phyloP scores from a whole-genome alignment of 2,329 filamentous ascomycete genomes.

The Arachnomyces sp. region DNA sequence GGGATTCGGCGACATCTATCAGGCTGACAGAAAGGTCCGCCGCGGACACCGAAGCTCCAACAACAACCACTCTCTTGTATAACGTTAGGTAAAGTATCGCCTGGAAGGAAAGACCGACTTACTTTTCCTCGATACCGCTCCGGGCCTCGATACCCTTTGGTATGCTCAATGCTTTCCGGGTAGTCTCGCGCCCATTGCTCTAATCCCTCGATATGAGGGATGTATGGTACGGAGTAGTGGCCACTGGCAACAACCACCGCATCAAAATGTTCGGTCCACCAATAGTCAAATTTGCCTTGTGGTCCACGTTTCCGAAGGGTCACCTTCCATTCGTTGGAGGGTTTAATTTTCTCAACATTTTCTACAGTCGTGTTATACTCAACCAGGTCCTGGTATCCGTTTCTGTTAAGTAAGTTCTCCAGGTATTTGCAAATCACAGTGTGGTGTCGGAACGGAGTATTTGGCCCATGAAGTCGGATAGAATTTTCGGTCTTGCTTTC shows the following conservation, averaged over 20 bases:
- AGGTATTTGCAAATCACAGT: constrained; percentile 50
- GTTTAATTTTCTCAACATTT: constrained; percentile 41
- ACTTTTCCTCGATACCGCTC: constrained; percentile 46
- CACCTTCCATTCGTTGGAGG: constrained; percentile 44
- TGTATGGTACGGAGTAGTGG: constrained; percentile 45
- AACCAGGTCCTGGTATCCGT: constrained; percentile 43
- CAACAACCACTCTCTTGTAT: constrained; percentile 48
- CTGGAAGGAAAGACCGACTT: constrained; percentile 31
- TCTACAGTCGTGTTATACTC: constrained; percentile 53
- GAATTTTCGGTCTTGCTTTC: constrained; percentile 33
- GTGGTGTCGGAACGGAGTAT: constrained; percentile 57
- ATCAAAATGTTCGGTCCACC: constrained; percentile 54
- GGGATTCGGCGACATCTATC: constrained; percentile 36
- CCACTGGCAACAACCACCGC: constrained; percentile 47
- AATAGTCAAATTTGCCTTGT: constrained; percentile 40
- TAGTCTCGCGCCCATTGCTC: constrained; percentile 38
- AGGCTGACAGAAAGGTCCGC: constrained; percentile 54
- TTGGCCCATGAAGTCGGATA: constrained; percentile 43
- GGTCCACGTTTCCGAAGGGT: constrained; percentile 38
- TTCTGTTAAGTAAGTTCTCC: constrained; percentile 45
- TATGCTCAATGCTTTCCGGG: constrained; percentile 41
- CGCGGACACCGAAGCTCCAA: constrained; percentile 57
- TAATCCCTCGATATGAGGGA: constrained; percentile 44
- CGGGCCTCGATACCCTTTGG: constrained; percentile 43
- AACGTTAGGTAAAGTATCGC: not conserved